These are phyloP conservation scores for Podospora pseudoanserina DNA, from an alignment of 495 filamentous ascomycete genomes.

Conservation along the genomic window DNA sequence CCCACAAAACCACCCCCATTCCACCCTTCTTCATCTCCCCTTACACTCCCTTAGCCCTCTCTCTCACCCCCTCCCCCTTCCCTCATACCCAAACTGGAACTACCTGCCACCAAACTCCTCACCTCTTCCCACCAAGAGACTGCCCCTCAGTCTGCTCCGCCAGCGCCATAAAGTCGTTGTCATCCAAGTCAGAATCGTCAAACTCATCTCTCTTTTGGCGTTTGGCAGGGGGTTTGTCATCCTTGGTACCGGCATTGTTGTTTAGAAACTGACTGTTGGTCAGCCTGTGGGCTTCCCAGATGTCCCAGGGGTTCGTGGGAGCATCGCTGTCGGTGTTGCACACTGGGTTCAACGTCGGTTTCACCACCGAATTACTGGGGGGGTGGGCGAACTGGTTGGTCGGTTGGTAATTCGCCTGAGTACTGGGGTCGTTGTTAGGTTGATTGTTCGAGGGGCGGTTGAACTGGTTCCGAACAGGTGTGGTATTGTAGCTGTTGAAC, in stretches of 20 bases:
- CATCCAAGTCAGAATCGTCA: neutral
- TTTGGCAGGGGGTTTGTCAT: neutral
- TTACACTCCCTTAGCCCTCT: neutral
- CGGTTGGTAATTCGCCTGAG: too few relatives aligned
- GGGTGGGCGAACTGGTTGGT: too few relatives aligned
- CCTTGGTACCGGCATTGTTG: neutral
- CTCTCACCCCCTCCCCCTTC: too few relatives aligned
- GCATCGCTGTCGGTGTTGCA: neutral
- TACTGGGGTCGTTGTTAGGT: neutral
- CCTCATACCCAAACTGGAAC: too few relatives aligned
- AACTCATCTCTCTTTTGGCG: neutral
- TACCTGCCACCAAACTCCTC: neutral
- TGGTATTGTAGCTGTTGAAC: neutral
- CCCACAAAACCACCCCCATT: too few relatives aligned
- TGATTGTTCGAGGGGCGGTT: neutral
- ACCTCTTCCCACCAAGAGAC: neutral
- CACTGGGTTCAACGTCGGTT: too few relatives aligned
- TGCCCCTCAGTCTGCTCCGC: neutral
- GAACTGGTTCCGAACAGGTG: neutral
- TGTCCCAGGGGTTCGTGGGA: neutral
- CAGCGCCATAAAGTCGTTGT: neutral
- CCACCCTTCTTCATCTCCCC: too few relatives aligned
- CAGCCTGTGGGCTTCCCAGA: neutral
- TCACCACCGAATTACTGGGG: too few relatives aligned
- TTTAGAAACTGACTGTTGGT: neutral